Conservation (phyloP, 345 rosid genomes). For the Salix purpurea region DNA sequence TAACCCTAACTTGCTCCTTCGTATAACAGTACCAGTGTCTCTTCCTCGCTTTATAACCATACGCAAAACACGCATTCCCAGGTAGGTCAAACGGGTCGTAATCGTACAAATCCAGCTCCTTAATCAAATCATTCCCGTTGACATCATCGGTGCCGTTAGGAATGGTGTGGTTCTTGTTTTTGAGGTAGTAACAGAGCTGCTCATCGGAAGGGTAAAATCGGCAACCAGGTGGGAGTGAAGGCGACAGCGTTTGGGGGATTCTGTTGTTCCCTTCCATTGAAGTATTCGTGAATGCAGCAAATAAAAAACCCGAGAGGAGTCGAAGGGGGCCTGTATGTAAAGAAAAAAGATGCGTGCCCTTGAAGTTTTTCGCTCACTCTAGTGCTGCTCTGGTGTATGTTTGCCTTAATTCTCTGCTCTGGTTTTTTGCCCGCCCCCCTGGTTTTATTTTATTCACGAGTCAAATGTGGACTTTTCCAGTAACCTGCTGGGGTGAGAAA, state of each 20-base stretch:
- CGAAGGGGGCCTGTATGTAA: constrained; percentile 16
- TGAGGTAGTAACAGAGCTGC: constrained; percentile 37
- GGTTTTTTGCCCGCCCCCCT: too few relatives aligned
- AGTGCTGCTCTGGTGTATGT: neutral
- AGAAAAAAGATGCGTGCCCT: constrained; percentile 19
- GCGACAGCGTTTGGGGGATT: constrained; percentile 4
- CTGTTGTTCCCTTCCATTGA: neutral
- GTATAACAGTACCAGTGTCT: constrained; percentile 51
- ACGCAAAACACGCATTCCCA: constrained; percentile 28
- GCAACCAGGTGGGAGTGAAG: constrained; percentile 36
- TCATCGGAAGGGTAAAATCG: constrained; percentile 49
- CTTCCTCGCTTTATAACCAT: constrained; percentile 29
- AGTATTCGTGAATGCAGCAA: neutral
- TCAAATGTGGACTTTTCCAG: too few relatives aligned
- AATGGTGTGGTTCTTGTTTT: constrained; percentile 26
- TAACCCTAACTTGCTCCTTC: constrained; percentile 14
- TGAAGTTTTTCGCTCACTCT: neutral
- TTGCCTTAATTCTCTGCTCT: neutral
- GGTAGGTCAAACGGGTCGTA: constrained; percentile 41
- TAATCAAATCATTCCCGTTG: constrained; percentile 33
- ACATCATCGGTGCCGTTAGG: neutral
- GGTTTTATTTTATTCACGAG: too few relatives aligned
- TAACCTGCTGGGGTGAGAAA: neutral
- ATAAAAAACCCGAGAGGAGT: neutral
- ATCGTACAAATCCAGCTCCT: constrained; percentile 41